These are phyloP conservation scores for Domatiomyces globalis DNA, from an alignment of 2,329 filamentous ascomycete genomes.

Conservation along the genomic window DNA sequence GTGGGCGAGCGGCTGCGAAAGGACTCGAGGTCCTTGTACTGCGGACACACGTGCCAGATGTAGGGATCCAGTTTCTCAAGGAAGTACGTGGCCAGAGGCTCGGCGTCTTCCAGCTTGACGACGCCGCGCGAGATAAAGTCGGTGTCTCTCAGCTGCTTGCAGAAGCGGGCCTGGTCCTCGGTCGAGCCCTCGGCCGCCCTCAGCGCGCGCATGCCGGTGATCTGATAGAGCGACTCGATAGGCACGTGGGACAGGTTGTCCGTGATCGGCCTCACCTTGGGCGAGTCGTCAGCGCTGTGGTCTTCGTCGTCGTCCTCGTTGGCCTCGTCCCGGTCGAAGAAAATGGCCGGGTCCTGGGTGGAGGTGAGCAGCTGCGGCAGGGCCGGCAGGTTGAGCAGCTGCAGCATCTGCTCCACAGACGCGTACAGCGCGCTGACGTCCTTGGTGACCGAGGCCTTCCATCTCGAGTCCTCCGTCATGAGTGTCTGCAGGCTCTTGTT, in stretches of 20 bases:
- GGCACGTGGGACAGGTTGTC: slow-evolving; percentile 23
- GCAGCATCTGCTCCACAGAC: slow-evolving; percentile 23
- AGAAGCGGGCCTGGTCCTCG: slow-evolving; percentile 19
- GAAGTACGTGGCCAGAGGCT: slow-evolving; percentile 29
- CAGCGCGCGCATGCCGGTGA: slow-evolving; percentile 21
- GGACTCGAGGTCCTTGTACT: slow-evolving; percentile 33
- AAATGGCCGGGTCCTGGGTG: slow-evolving; percentile 17
- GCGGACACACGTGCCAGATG: slow-evolving; percentile 34
- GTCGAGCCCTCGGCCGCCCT: slow-evolving; percentile 21
- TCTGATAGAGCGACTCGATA: slow-evolving; percentile 25
- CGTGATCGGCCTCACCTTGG: slow-evolving; percentile 18
- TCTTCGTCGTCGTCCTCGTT: slow-evolving; percentile 33
- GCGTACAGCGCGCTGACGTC: slow-evolving; percentile 22
- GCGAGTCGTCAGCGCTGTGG: slow-evolving; percentile 26
- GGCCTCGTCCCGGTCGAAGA: slow-evolving; percentile 26
- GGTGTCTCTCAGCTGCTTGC: slow-evolving; percentile 26
- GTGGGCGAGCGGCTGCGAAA: slow-evolving; percentile 36
- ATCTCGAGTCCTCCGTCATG: slow-evolving; percentile 35
- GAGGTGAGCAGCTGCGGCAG: slow-evolving; percentile 25
- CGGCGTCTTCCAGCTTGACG: slow-evolving; percentile 30
- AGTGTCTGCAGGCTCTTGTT: slow-evolving; percentile 40
- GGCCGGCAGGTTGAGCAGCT: slow-evolving; percentile 25
- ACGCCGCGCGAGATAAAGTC: slow-evolving; percentile 40
- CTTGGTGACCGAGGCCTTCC: slow-evolving; percentile 23
- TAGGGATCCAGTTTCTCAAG: slow-evolving; percentile 33